phyloP scores from a whole-genome alignment of 139 green algal species.

The Gonium pectorale region DNA sequence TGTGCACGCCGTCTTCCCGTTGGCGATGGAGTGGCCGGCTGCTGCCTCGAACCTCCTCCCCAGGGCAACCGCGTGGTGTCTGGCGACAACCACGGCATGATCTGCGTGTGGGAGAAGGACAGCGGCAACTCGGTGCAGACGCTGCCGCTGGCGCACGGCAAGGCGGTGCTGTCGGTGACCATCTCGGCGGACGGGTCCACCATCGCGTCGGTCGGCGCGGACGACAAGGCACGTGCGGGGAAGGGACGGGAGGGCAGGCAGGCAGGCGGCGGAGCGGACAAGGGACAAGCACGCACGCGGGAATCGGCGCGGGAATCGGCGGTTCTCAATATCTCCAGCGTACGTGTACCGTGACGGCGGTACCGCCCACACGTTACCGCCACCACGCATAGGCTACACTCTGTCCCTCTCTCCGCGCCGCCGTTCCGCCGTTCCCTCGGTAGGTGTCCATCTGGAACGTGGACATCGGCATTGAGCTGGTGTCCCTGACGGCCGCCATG shows the following conservation, averaged over 20 bases:
- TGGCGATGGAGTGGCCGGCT: no score
- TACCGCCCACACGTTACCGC: no score
- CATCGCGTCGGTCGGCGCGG: constrained; percentile 56
- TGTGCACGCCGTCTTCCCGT: background rate
- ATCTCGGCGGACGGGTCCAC: constrained; percentile 59
- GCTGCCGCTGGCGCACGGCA: constrained; percentile 58
- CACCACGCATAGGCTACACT: no score
- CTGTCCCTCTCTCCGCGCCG: background rate
- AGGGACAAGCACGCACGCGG: no score
- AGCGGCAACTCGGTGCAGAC: constrained; percentile 59
- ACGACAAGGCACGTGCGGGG: constrained; percentile 51
- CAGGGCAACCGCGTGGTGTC: constrained; percentile 54
- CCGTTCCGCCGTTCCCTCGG: background rate
- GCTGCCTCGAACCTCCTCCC: background rate
- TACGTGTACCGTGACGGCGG: no score
- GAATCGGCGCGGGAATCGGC: no score
- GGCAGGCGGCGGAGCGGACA: no score
- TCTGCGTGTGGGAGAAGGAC: constrained; percentile 65
- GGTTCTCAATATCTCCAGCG: no score
- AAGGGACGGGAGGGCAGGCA: background rate
- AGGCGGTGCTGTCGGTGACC: constrained; percentile 52
- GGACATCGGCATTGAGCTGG: constrained; percentile 59
- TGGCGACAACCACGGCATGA: constrained; percentile 65
- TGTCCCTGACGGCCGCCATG: constrained; percentile 58
- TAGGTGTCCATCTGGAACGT: constrained; percentile 65